Conservation (phyloP, 2,329 filamentous ascomycete species). For the Pseudocercospora eumusae region DNA sequence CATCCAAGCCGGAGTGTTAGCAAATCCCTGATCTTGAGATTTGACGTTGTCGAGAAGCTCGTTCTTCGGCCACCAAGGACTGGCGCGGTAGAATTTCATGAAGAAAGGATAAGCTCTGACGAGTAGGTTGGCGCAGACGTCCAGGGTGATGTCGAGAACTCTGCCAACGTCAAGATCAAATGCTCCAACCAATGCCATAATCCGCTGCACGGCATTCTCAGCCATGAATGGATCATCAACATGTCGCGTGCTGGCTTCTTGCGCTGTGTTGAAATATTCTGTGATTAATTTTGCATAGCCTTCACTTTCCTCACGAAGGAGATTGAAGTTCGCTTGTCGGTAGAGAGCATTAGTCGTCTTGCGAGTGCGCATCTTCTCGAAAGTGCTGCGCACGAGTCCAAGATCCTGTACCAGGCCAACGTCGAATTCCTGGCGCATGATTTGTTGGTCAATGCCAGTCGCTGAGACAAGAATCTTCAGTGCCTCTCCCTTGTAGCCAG, state of each 20-base stretch:
- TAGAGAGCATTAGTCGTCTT: conserved; percentile 93
- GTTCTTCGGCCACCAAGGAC: conserved; percentile 91
- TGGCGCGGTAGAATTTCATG: conserved; percentile 84
- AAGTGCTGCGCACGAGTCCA: conserved; percentile 81
- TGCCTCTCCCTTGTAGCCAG: conserved; percentile 59
- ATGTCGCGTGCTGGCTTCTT: conserved; percentile 58
- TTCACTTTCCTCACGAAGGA: conserved; percentile 91
- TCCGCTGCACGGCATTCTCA: conserved; percentile 81
- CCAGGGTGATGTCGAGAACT: conserved; percentile 89
- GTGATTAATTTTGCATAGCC: conserved; percentile 96
- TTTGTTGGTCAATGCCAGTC: conserved; percentile 65
- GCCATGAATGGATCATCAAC: conserved; percentile 77
- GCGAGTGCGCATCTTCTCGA: conserved; percentile 77
- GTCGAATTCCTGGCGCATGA: conserved; percentile 84
- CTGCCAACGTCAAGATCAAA: conserved; percentile 96
- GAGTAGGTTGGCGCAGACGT: conserved; percentile 90
- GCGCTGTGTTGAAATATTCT: conserved; percentile 88
- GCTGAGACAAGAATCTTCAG: conserved; percentile 70
- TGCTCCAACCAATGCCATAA: conserved; percentile 92
- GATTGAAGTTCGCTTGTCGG: conserved; percentile 93
- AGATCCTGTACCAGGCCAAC: conserved; percentile 71
- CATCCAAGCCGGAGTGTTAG: conserved; percentile 82
- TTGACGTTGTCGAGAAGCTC: conserved; percentile 56
- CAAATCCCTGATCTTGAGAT: conserved; percentile 53
- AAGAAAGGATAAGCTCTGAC: conserved; percentile 94